Evolutionary conservation across 768 basidiomycete species (phyloP).

Genomic region (Cystofilobasidium capitatum): DNA sequence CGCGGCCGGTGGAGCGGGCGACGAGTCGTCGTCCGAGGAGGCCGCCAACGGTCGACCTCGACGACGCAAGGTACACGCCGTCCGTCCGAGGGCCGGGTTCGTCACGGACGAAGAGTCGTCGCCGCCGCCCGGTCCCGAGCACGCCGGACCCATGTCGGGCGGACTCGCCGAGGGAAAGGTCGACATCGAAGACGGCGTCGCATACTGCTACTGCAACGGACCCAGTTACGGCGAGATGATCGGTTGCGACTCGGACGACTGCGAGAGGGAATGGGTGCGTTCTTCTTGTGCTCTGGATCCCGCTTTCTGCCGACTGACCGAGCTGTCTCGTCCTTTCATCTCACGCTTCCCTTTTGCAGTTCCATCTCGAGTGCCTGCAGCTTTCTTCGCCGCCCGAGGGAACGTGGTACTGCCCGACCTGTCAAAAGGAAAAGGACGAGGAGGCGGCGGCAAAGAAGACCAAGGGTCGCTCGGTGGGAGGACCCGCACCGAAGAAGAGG

Average conservation of each 20-base stretch:
- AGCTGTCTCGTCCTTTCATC: constrained; percentile 24
- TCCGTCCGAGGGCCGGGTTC: not conserved
- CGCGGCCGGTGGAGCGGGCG: not conserved
- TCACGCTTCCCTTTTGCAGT: constrained; percentile 44
- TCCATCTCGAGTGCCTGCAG: constrained; percentile 68
- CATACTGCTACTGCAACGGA: constrained; percentile 77
- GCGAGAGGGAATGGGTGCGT: constrained; percentile 85
- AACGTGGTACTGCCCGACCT: constrained; percentile 65
- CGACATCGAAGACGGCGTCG: constrained; percentile 45
- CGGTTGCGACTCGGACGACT: constrained; percentile 71
- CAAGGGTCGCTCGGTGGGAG: too few species aligned
- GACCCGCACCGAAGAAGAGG: too few species aligned
- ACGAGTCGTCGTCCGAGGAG: not conserved
- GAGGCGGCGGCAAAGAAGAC: constrained; percentile 35
- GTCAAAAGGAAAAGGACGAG: constrained; percentile 50
- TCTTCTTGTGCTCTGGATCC: constrained; percentile 16
- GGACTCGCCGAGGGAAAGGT: constrained; percentile 29
- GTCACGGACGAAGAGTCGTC: not conserved
- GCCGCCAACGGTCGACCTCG: not conserved
- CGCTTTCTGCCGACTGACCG: not conserved
- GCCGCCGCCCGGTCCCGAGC: constrained; percentile 38
- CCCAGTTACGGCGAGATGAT: constrained; percentile 91
- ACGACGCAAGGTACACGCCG: constrained; percentile 1
- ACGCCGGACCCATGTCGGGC: constrained; percentile 46
- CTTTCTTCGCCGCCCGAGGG: constrained; percentile 58